Evolutionary conservation across 148 eudicot species (phyloP).

Genomic region (Bassia scoparia): DNA sequence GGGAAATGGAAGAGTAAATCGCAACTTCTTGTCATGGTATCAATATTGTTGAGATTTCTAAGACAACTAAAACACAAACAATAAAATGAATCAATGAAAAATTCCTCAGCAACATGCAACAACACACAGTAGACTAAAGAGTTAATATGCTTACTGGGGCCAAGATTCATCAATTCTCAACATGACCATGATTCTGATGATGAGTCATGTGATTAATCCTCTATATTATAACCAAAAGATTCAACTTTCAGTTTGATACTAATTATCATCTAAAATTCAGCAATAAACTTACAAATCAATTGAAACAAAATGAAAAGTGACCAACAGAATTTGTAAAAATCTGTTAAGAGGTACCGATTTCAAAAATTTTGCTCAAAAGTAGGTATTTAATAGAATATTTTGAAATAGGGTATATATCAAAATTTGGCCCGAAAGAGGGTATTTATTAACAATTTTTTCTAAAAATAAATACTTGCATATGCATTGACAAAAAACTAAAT

Average conservation of each 20-base stretch:
- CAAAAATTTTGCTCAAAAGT: no score
- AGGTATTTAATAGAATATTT: no score
- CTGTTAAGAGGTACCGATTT: no score
- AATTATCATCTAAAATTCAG: background rate
- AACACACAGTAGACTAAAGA: background rate
- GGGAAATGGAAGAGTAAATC: slow-evolving; percentile 69
- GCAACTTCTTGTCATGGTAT: slow-evolving; percentile 39
- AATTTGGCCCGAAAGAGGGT: no score
- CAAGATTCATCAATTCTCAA: slow-evolving; percentile 83
- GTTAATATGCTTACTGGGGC: slow-evolving; percentile 52
- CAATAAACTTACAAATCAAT: background rate
- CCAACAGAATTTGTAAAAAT: no score
- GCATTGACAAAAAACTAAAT: background rate
- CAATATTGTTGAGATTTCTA: slow-evolving; percentile 50
- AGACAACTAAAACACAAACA: slow-evolving; percentile 37
- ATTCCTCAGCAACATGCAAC: no score
- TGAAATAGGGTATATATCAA: no score
- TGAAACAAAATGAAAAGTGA: no score
- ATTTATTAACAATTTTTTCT: no score
- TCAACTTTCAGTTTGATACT: slow-evolving; percentile 15
- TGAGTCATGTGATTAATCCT: slow-evolving; percentile 83
- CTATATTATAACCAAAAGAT: slow-evolving; percentile 29
- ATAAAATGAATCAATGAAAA: background rate
- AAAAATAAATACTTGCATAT: background rate
- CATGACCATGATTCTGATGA: slow-evolving; percentile 84